Base-by-base conservation (phyloP, 78 protist species). In the Dictyostelium intermedium region DNA sequence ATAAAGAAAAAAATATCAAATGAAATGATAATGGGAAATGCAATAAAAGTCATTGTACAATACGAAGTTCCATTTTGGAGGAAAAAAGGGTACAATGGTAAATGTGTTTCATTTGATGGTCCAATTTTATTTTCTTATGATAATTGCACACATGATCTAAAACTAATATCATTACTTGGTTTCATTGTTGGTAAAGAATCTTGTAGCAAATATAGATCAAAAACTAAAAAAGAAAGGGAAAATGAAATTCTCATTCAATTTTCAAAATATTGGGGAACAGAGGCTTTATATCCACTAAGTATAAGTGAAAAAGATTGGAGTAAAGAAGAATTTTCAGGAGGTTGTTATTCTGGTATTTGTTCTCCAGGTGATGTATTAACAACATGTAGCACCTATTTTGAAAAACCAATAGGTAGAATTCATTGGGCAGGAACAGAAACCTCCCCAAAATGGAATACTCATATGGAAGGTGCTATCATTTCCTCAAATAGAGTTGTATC, bases 371-470 rank as follows among this genome's bases (percentile, higher is more conserved):
- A 60, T 10, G 27, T 53, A 18, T 39, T 80, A 2, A 32, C 94
- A 35, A 8, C 76, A 0, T 27, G 10, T 13, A 84, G 80, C 25
- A 18, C 47, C 20, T 23, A 76, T 9, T 83, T 87, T 50, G 37
- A 95, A 9, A 37, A 89, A 50, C 95, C 96, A 16, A 4, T 63
- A 9, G 92, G 78, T 4, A 37, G 20, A 1, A 74, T 96, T 50
- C 97, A 96, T 78, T 96, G 60, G 35, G 97, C 97, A 2, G 97
- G 96, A 25, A 84, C 97, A 9, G 97, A 96, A 66, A 92, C 97
- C 1, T 93, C 95, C 0, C 70, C 70, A 8, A 73, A 86, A 10
- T 92, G 85, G 79, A 1, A 43, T 39, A 96, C 95, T 45, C 85
- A 92, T 80, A 92, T 92, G 78, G 96, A 92, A 76, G 96, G 96